Percentiles rank a stretch among this genome's conserved stretches.
These are phyloP conservation scores for Phytophthora cryptogea DNA, from an alignment of 352 stramenopile genomes.

Conservation along the genomic window DNA sequence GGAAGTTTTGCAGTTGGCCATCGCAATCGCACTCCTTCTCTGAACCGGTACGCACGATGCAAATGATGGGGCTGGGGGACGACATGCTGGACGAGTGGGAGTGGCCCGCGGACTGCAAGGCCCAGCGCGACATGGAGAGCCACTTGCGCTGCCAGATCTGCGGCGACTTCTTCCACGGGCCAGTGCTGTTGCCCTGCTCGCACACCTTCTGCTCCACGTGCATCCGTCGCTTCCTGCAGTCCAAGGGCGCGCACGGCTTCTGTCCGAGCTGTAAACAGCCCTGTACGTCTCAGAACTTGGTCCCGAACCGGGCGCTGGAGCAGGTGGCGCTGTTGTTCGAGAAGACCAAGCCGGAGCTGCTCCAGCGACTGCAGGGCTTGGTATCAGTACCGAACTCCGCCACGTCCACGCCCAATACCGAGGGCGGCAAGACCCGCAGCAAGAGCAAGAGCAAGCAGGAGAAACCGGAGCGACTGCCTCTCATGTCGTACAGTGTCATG, in stretches of 20 bases:
- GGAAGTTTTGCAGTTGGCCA: neutral
- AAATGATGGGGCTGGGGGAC: conserved; percentile 24
- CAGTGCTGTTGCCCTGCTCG: conserved; percentile 76
- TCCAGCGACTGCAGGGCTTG: conserved; percentile 42
- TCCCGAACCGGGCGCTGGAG: conserved; percentile 77
- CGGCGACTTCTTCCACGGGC: conserved; percentile 83
- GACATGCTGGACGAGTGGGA: conserved; percentile 72
- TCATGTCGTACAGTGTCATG: conserved; percentile 88
- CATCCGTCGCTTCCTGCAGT: conserved; percentile 80
- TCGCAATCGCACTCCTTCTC: neutral
- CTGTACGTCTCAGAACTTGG: conserved; percentile 58
- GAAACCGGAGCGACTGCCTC: conserved; percentile 61
- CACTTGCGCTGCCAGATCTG: conserved; percentile 84
- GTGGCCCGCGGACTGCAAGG: conserved; percentile 59
- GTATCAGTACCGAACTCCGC: conserved; percentile 5
- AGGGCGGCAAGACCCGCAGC: conserved; percentile 14
- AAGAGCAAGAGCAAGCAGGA: conserved; percentile 31
- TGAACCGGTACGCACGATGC: conserved; percentile 6
- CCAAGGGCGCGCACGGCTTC: conserved; percentile 64
- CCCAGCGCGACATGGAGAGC: conserved; percentile 75
- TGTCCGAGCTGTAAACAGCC: conserved; percentile 83
- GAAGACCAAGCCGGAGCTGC: conserved; percentile 67
- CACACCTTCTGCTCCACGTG: conserved; percentile 88
- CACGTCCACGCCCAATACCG: conserved; percentile 27
- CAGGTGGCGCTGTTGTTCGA: conserved; percentile 74